These are phyloP conservation scores for Botryotinia calthae DNA, from an alignment of 2,329 filamentous ascomycete genomes.

Conservation along the genomic window DNA sequence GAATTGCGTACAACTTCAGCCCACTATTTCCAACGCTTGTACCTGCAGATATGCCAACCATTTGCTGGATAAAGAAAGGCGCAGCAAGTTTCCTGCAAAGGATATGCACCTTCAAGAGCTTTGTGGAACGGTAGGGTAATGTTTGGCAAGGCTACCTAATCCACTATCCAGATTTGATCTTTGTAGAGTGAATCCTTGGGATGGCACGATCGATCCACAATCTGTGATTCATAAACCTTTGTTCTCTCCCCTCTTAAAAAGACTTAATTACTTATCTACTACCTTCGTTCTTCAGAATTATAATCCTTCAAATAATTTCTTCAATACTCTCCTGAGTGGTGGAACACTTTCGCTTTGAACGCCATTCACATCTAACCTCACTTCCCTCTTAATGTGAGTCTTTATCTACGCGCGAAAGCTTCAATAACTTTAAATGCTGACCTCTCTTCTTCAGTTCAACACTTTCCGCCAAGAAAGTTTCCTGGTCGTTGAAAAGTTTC, in stretches of 20 bases:
- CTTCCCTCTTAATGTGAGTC: not conserved
- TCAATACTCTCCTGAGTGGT: not conserved
- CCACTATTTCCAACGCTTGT: slow-evolving; percentile 8
- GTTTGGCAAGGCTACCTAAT: not conserved
- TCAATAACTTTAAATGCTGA: not conserved
- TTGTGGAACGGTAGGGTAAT: not conserved
- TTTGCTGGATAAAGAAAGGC: slow-evolving; percentile 9
- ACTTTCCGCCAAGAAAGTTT: not conserved
- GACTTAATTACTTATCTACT: not conserved
- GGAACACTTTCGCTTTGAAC: not conserved
- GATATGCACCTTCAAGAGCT: not conserved
- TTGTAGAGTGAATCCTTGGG: slow-evolving; percentile 14
- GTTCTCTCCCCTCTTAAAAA: not conserved
- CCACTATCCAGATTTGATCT: not conserved
- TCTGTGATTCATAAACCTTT: slow-evolving; percentile 14
- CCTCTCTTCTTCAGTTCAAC: not conserved
- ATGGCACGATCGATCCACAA: slow-evolving; percentile 14
- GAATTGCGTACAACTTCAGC: slow-evolving; percentile 1
- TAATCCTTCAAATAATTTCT: not conserved
- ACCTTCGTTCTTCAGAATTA: not conserved
- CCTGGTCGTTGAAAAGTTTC: not conserved
- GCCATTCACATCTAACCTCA: slow-evolving; percentile 3
- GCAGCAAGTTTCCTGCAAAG: slow-evolving; percentile 3
- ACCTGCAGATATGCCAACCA: not conserved
- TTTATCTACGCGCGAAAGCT: not conserved